Percentiles rank a stretch among this genome's conserved stretches.
Conservation (phyloP, 305 asterid species). For the Vinca major region DNA sequence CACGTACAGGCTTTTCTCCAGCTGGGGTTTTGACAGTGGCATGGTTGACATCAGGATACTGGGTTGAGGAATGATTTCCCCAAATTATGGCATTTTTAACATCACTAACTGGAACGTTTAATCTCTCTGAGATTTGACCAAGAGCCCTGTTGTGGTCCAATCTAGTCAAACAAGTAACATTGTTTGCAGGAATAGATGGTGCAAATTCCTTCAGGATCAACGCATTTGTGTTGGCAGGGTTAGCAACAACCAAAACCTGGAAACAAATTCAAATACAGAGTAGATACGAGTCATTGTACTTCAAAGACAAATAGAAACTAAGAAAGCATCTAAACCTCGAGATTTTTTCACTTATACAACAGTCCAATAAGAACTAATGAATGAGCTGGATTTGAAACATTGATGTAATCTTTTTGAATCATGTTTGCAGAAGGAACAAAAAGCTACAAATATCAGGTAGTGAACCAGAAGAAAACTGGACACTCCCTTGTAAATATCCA, state of each 20-base stretch:
- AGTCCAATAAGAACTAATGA: too few species aligned
- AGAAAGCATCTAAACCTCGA: background rate
- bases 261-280: background rate
- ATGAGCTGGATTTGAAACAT: too few species aligned
- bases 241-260: conserved; percentile 95
- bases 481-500: background rate
- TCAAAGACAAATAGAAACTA: background rate
- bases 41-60: conserved; percentile 92
- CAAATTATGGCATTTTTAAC: conserved; percentile 84
- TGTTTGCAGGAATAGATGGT: conserved; percentile 80
- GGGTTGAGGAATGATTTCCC: conserved; percentile 97
- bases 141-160: conserved; percentile 99
- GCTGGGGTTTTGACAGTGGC: conserved; percentile 63
- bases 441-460: background rate
- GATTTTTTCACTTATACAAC: background rate
- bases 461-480: background rate
- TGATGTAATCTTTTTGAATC: too few species aligned
- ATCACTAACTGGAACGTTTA: conserved; percentile 72
- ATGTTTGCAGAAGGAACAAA: too few species aligned
- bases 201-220: conserved; percentile 86
- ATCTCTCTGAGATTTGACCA: conserved; percentile 82
- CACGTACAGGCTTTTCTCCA: conserved; percentile 68
- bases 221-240: conserved; percentile 97
- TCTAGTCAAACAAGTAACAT: conserved; percentile 81
- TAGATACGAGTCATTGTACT: background rate